Evolutionary conservation across 331 rosid species (phyloP), one percentile per base, ranked within the genome.

Genomic region (Pyracantha coccinea): DNA sequence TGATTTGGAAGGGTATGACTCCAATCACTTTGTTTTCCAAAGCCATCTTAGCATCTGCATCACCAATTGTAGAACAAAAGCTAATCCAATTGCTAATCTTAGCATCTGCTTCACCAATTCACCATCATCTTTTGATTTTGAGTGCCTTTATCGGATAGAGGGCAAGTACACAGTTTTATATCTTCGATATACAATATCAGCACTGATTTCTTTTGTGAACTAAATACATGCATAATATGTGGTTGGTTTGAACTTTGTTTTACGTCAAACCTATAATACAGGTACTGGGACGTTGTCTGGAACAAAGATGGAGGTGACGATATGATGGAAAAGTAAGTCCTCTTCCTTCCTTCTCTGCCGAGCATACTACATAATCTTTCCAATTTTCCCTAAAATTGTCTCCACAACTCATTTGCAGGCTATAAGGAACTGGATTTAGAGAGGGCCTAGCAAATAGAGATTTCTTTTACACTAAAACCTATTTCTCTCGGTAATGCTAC

Each of bases 261-360:
- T 31, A 31, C 28, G 4, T 5, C 5, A 31, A n/a, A 25, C 24
- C 14, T 25, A 11, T 38, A 6, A 20, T 65, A 28, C 7, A 93
- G 97, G 83, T 93, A 91, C 82, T 80, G 86, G 58, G 97, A 94
- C 72, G 80, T 88, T 31, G 93, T 82, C 45, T 90, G 94, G 96
- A 88, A 87, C 81, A 59, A 31, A 27, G 90, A 79, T 17, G 84
- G 66, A 33, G 53, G 53, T 3, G 3, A 0, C 4, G 41, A 77
- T 3, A 17, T 1, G 15, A 64, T 70, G 20, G 77, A 85, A 75
- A 89, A 85, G 97, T 86, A 80, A 29, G 38, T 24, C 67, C 11
- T 33, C 61, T 71, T 21, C 3, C 24, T 33, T 57, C 20, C 33
- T 11, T 23, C 7, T 44, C 23, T 9, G 3, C 16, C 7, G 11